phyloP scores from a whole-genome alignment of 2,329 filamentous ascomycete species.

The Neonectria faginata region DNA sequence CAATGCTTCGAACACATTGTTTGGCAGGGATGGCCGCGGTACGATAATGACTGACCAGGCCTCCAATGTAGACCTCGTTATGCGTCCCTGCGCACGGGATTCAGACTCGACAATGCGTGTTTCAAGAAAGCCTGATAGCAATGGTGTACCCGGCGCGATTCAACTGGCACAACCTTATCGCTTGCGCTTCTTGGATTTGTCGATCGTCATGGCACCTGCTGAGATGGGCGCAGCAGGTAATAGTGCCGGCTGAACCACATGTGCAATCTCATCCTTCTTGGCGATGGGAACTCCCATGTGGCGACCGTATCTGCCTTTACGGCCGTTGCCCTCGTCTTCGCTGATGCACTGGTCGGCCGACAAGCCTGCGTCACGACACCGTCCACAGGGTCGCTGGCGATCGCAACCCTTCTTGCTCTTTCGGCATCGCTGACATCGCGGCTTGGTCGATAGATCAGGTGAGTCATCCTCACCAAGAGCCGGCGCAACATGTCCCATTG shows the following conservation, averaged over 20 bases:
- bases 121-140: slow-evolving; percentile 27
- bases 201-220: slow-evolving; percentile 50
- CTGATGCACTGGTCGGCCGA: slow-evolving; percentile 94
- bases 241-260: slow-evolving; percentile 53
- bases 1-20: slow-evolving; percentile 16
- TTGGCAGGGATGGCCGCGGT: slow-evolving; percentile 27
- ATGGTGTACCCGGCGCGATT: background rate
- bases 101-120: slow-evolving; percentile 28
- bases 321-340: slow-evolving; percentile 96
- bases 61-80: slow-evolving; percentile 20
- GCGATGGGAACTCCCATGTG: slow-evolving; percentile 74
- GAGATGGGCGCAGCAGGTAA: slow-evolving; percentile 60
- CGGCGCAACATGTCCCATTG: slow-evolving; percentile 60
- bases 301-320: slow-evolving; percentile 89
- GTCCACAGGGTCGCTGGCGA: slow-evolving; percentile 91
- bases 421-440: slow-evolving; percentile 95
- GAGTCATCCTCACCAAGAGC: slow-evolving; percentile 84
- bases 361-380: slow-evolving; percentile 96
- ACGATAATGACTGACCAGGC: slow-evolving; percentile 29
- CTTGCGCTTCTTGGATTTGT: slow-evolving; percentile 74
- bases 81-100: slow-evolving; percentile 20
- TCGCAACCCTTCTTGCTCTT: slow-evolving; percentile 99
- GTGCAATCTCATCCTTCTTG: slow-evolving; percentile 65
- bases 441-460: slow-evolving; percentile 93
- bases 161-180: slow-evolving; percentile 53